Evolutionary conservation across 768 basidiomycete species (phyloP), one percentile per base, ranked within the genome.

Genomic region (Rhodotorula paludigena): DNA sequence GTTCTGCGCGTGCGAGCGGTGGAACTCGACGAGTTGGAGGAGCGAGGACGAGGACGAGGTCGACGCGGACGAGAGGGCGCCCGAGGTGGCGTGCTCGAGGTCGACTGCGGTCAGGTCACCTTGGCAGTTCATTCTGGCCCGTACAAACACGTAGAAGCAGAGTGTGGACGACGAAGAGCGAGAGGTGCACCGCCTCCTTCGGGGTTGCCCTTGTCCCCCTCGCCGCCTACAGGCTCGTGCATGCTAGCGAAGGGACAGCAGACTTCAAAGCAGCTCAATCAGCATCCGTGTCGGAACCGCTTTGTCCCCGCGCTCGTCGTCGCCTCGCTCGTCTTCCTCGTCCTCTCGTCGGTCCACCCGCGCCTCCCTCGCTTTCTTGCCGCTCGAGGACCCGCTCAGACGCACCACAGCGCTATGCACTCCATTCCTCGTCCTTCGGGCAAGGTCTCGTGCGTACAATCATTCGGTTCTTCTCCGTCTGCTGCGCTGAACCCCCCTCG

Each of bases 351-450:
- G 75, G 5, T 25, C 52, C 32, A 7, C 38, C 18, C 7, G 21
- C 45, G 38, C 51, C 30, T 49, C 51, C 39, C 35, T 55, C 10
- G 16, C 25, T 10, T 20, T 62, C 16, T 25, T 48, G 16, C 36
- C 3, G 54, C 64, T 32, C 32, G 54, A 0, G 67, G 9, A 57
- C 16, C 73, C 88, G 84, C 87, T 82, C 74, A 88, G 9, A 20
- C 30, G 33, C 32, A 33, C 14, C 11, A 1, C 87, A 21, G 10
- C 9, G 3, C 49, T 32, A 51, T 12, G 30, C 20, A 9, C 49
- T 16, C 16, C 7, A 11, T 51, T 32, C 30, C 49, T 2, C 49
- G 49, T 18, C 49, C 49, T 5, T 3, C 7, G 9, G 49, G 49
- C 49, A 51, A 51, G 33, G 49, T 51, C 49, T 32, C 11, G 49